A percentile compares a stretch with the other conserved stretches of the same genome.
phyloP scores from a whole-genome alignment of 2,329 filamentous ascomycete species.

The Bipolaris victoriae region DNA sequence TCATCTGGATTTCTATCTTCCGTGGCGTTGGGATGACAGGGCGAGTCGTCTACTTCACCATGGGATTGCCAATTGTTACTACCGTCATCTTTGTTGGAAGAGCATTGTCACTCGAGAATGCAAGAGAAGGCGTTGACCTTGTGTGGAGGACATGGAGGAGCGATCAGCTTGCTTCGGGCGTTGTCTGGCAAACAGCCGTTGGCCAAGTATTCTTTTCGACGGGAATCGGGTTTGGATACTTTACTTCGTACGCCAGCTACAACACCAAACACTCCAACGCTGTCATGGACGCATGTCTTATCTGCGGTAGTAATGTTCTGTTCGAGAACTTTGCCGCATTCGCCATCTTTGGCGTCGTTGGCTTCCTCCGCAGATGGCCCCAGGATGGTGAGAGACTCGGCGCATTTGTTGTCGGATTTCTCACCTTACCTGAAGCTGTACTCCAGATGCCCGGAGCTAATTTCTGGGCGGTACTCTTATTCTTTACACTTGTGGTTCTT shows the following conservation, averaged over 20 bases:
- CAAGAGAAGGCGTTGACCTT: conserved; percentile 58
- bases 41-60: conserved; percentile 67
- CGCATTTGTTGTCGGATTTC: conserved; percentile 63
- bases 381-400: conserved; percentile 56
- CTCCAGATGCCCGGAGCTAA: conserved; percentile 63
- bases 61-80: conserved; percentile 64
- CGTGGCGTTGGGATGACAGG: conserved; percentile 64
- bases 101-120: conserved; percentile 61
- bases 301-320: conserved; percentile 61
- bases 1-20: conserved; percentile 66
- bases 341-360: conserved; percentile 63
- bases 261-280: conserved; percentile 64
- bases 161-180: conserved; percentile 57
- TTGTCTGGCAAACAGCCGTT: conserved; percentile 65
- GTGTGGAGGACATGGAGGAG: conserved; percentile 59
- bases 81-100: conserved; percentile 64
- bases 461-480: conserved; percentile 64
- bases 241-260: conserved; percentile 65
- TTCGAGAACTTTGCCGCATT: conserved; percentile 62
- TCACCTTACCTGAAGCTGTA: conserved; percentile 64
- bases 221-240: conserved; percentile 63
- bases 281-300: conserved; percentile 64
- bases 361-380: conserved; percentile 54
- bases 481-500: conserved; percentile 64
- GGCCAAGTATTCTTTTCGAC: conserved; percentile 67